phyloP scores from a whole-genome alignment of 2,329 filamentous ascomycete genomes.

The Paecilomyces dactylethromorphus region DNA sequence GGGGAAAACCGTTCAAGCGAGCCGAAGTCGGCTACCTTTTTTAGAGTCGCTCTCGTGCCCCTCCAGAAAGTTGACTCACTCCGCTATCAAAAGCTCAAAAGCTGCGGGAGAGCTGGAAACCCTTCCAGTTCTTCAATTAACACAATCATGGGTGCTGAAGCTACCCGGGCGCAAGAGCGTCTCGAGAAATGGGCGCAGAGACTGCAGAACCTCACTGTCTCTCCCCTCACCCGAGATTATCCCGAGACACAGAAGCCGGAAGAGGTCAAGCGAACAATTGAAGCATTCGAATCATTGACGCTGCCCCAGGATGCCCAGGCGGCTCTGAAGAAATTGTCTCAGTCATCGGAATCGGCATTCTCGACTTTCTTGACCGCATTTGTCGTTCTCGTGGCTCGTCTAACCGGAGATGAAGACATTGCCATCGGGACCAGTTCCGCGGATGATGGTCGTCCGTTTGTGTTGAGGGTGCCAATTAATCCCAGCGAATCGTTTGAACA shows the following conservation, averaged over 20 bases:
- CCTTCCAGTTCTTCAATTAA: not conserved
- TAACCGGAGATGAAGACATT: constrained; percentile 46
- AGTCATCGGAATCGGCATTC: constrained; percentile 28
- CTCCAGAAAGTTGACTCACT: constrained; percentile 17
- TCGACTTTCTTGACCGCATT: constrained; percentile 39
- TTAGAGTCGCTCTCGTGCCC: constrained; percentile 12
- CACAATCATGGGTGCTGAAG: constrained; percentile 28
- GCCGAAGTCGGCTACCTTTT: constrained; percentile 22
- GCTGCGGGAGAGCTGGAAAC: constrained; percentile 9
- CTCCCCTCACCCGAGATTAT: constrained; percentile 39
- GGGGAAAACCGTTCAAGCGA: not conserved
- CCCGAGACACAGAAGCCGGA: constrained; percentile 32
- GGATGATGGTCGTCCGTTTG: constrained; percentile 39
- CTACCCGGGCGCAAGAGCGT: constrained; percentile 28
- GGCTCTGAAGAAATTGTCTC: constrained; percentile 32
- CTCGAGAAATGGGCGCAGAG: constrained; percentile 36
- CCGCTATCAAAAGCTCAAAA: not conserved
- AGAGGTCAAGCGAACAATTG: constrained; percentile 31
- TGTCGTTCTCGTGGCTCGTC: constrained; percentile 36
- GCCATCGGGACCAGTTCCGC: constrained; percentile 38
- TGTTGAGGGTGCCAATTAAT: constrained; percentile 37
- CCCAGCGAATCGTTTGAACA: constrained; percentile 34
- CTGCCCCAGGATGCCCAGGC: constrained; percentile 28
- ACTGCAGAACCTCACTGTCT: constrained; percentile 36
- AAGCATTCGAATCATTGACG: constrained; percentile 36